Conservation (phyloP, 2,329 filamentous ascomycete species). For the Colletotrichum sp. region DNA sequence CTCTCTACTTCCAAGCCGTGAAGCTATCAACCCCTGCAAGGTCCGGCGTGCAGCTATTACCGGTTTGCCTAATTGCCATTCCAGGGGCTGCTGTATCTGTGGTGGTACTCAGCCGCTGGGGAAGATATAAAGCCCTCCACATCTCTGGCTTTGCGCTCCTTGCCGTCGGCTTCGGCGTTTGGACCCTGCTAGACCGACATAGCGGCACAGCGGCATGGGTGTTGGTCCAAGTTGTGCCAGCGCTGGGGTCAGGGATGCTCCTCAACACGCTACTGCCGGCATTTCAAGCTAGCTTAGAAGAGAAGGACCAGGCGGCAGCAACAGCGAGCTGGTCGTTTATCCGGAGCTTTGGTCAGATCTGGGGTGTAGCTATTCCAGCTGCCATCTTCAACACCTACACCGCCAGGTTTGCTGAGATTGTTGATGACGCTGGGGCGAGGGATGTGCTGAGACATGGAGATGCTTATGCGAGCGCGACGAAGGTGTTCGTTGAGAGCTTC, state of each 20-base stretch:
- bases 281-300: conserved; percentile 39
- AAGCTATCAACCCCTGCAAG: conserved; percentile 32
- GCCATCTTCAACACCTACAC: conserved; percentile 12
- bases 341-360: conserved; percentile 46
- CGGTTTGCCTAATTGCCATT: conserved; percentile 31
- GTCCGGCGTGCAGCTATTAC: conserved; percentile 37
- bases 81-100: conserved; percentile 31
- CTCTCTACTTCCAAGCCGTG: conserved; percentile 52
- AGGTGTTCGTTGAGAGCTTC: conserved; percentile 26
- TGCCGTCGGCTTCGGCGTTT: conserved; percentile 45
- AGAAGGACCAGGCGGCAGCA: conserved; percentile 39
- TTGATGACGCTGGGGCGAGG: conserved; percentile 23
- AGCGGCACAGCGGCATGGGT: conserved; percentile 42
- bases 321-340: conserved; percentile 47
- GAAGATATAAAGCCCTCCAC: conserved; percentile 39
- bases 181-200: conserved; percentile 38
- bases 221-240: conserved; percentile 41
- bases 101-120: conserved; percentile 33
- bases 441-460: conserved; percentile 28
- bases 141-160: conserved; percentile 39
- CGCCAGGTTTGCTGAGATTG: conserved; percentile 23
- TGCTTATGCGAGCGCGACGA: conserved; percentile 32
- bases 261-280: conserved; percentile 48
- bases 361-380: conserved; percentile 49
- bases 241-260: conserved; percentile 46